phyloP scores from a whole-genome alignment of 352 stramenopile genomes.

The Elongisporangium anandrum region DNA sequence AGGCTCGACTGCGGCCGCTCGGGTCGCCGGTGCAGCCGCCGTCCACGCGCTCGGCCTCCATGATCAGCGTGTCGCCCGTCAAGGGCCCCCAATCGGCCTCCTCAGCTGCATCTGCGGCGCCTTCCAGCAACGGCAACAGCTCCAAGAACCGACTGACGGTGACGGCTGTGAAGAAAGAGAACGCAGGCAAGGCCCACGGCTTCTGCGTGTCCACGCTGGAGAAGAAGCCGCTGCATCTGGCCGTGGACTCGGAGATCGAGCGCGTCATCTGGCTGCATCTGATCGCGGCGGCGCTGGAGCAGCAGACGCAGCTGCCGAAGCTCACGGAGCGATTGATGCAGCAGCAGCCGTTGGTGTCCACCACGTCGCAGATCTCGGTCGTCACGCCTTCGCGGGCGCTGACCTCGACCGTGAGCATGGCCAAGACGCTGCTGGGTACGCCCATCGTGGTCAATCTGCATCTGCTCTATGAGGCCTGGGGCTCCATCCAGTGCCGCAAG shows the following conservation, averaged over 20 bases:
- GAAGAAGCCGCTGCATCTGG: constrained; percentile 59
- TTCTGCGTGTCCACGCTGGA: constrained; percentile 49
- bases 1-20: not conserved
- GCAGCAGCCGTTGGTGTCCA: not conserved
- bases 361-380: constrained; percentile 5
- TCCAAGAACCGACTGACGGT: constrained; percentile 44
- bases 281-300: constrained; percentile 53
- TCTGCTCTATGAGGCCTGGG: constrained; percentile 74
- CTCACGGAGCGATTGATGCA: not conserved
- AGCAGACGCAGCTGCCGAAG: constrained; percentile 39
- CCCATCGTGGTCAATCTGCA: constrained; percentile 55
- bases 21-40: constrained; percentile 5
- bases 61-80: not conserved
- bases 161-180: constrained; percentile 55
- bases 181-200: constrained; percentile 45
- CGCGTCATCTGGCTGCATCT: constrained; percentile 73
- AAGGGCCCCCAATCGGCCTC: not conserved
- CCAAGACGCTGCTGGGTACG: constrained; percentile 46
- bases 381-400: constrained; percentile 6
- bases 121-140: constrained; percentile 26
- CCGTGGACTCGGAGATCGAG: constrained; percentile 66
- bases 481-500: constrained; percentile 63
- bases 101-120: not conserved
- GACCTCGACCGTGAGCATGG: constrained; percentile 14
- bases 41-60: constrained; percentile 2